Base-by-base conservation (phyloP, 2,329 filamentous ascomycete genomes). In the Chrysosphaeria jannelii region DNA sequence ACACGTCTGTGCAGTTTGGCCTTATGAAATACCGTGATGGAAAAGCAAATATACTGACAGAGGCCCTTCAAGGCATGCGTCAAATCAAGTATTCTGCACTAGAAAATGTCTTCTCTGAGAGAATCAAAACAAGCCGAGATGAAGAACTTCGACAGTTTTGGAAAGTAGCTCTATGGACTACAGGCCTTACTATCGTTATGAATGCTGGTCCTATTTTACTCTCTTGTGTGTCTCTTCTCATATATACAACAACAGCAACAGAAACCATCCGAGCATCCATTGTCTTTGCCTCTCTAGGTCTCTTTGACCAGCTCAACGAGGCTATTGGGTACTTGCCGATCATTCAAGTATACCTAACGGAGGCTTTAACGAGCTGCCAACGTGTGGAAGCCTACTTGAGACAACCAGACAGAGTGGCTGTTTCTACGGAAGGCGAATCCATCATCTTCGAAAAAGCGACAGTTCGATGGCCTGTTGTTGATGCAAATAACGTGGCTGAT, bases 41-140 rank as follows among this genome's bases (percentile, higher is more conserved):
- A 22, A 44, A 44, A 27, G 35, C 40, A 2, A 35, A 42, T 23
- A 29, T 43, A 5, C 29, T 44, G 24, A 41, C 38, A 3, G 41
- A 44, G 24, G 41, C 40, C 1, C 30, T 44, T 10, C 38, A 42
- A 16, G 41, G 41, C 13, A 44, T 44, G 37, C 39, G 40, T 8
- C 41, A 44, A 29, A 43, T 44, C 36, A 39, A 40, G 24, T 43
- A 41, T 29, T 42, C 41, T 4, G 41, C 40, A 6, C 34, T 44
- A 8, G 41, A 44, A 25, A 30, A 36, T 14, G 32, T 40, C 15
- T 44, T 38, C 35, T 39, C 44, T 26, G 28, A 32, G 18, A 42
- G 39, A 29, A 42, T 44, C 10, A 21, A 41, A 15, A 29, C 36
- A n/a, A 38, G 34, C 20, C 36, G 41, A 14, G 37, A 41, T 22